Percentiles rank a stretch among this genome's conserved stretches.
Conservation (phyloP, 2,329 filamentous ascomycete genomes). For the Pseudogymnoascus sp. region DNA sequence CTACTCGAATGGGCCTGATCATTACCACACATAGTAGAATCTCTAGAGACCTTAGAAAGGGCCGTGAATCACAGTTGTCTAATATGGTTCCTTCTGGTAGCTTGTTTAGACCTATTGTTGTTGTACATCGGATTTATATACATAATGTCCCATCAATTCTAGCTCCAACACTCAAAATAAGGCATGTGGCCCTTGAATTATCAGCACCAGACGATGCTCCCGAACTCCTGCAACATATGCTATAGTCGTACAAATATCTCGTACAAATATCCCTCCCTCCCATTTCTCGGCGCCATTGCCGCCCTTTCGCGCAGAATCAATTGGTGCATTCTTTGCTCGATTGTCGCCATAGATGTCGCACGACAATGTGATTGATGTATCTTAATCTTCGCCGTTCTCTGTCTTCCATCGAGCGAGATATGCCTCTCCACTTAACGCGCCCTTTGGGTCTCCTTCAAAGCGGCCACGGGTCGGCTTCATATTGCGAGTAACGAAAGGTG, state of each 20-base stretch:
- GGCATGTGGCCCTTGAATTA: slow-evolving; percentile 1
- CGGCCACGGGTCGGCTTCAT: slow-evolving; percentile 47
- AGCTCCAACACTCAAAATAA: neutral
- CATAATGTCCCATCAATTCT: neutral
- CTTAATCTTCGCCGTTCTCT: slow-evolving; percentile 49
- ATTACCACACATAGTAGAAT: neutral
- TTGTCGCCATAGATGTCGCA: neutral
- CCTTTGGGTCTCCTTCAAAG: slow-evolving; percentile 45
- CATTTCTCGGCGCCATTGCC: neutral
- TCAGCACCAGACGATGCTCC: neutral
- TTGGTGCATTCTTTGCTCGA: neutral
- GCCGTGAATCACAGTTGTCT: neutral
- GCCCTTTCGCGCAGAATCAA: neutral
- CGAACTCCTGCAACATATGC: slow-evolving; percentile 1
- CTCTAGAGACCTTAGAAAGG: neutral
- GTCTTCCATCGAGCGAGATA: slow-evolving; percentile 62
- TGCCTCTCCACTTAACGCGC: slow-evolving; percentile 52
- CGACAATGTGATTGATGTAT: neutral
- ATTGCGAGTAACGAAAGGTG: slow-evolving; percentile 65
- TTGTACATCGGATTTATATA: neutral
- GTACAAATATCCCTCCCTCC: neutral
- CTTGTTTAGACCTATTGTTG: neutral
- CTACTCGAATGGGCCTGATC: neutral
- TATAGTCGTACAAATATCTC: neutral
- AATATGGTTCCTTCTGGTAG: neutral